Base-by-base conservation (phyloP, 2,329 filamentous ascomycete species). In the Rhinocladiella similis region DNA sequence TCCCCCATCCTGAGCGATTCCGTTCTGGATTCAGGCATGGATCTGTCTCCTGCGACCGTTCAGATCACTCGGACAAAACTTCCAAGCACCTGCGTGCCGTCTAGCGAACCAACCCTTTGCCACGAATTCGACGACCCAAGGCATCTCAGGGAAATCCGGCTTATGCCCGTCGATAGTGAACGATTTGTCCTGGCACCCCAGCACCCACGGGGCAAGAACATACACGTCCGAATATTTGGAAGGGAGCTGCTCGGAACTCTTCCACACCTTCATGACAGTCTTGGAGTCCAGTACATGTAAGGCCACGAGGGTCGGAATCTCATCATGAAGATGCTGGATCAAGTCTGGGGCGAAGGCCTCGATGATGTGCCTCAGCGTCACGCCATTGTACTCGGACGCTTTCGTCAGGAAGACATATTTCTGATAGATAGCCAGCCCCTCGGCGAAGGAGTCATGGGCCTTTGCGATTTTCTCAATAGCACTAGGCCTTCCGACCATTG, bases 291-390 rank as follows among this genome's bases (percentile, higher is more conserved):
- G 55, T 12, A 60, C 53, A 20, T 59, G 52, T 14, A 67, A 57
- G 42, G 47, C 50, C 7, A 59, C 54, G n/a, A 67, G 48, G 1
- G 51, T 62, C 16, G 62, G 36, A 39, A 68, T 66, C 50, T 68
- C 63, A 25, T 60, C 63, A 47, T 67, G 64, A 14, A 67, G 46
- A 53, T 67, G 65, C 50, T 64, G 64, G 38, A 67, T 60, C 14
- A 68, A 48, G 25, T 53, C 33, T 2, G 65, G 61, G 2, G 58
- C 63, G 42, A 67, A 63, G 12, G 49, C 48, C 36, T 65, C 62
- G 19, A 68, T 55, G 27, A 65, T 56, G 42, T 58, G 54, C 41
- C 59, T 55, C 33, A 67, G 47, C 5, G 45, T 65, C 20, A 54
- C 47, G 25, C 65, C 65, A 25, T 64, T 54, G 45, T 61, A 67